Conservation (phyloP, 1,284 basidiomycete genomes). For the Anthracocystis setariae region DNA sequence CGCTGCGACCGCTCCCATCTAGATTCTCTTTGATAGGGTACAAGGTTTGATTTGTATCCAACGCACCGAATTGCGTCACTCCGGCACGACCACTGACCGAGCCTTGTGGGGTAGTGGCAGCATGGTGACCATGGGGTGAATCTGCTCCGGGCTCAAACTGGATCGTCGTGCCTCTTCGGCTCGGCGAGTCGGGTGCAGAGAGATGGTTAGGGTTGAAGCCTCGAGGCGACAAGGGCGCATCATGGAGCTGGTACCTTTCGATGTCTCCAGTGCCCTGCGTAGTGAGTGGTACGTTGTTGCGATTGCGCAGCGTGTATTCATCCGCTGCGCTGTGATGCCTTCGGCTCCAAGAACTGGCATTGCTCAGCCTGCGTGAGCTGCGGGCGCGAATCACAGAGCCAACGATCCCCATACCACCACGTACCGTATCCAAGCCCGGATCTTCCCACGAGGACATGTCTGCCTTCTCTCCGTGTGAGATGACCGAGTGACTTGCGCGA, state of each 20-base stretch:
- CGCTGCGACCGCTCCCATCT: constrained; percentile 28
- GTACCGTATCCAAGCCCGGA: constrained; percentile 66
- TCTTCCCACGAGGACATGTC: constrained; percentile 57
- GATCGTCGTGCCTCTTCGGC: constrained; percentile 36
- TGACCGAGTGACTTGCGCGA: constrained; percentile 56
- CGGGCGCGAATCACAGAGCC: constrained; percentile 65
- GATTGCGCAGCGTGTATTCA: constrained; percentile 41
- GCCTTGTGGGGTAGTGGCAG: constrained; percentile 1
- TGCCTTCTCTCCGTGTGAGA: constrained; percentile 44
- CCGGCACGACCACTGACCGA: not conserved
- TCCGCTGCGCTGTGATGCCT: constrained; percentile 51
- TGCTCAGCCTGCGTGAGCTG: constrained; percentile 53
- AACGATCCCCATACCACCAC: constrained; percentile 65
- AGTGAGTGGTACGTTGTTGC: constrained; percentile 41
- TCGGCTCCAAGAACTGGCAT: constrained; percentile 35
- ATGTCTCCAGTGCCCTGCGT: constrained; percentile 36
- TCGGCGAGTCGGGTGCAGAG: constrained; percentile 14
- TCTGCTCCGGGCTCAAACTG: constrained; percentile 45
- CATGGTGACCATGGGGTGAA: constrained; percentile 54
- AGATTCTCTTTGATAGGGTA: constrained; percentile 37
- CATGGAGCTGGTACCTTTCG: constrained; percentile 62
- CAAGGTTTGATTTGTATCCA: constrained; percentile 8
- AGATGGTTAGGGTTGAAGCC: constrained; percentile 5
- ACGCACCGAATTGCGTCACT: constrained; percentile 21
- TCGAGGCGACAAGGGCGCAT: constrained; percentile 51